Base-by-base conservation (phyloP, 768 basidiomycete genomes). In the Auricularia auricula-judae region DNA sequence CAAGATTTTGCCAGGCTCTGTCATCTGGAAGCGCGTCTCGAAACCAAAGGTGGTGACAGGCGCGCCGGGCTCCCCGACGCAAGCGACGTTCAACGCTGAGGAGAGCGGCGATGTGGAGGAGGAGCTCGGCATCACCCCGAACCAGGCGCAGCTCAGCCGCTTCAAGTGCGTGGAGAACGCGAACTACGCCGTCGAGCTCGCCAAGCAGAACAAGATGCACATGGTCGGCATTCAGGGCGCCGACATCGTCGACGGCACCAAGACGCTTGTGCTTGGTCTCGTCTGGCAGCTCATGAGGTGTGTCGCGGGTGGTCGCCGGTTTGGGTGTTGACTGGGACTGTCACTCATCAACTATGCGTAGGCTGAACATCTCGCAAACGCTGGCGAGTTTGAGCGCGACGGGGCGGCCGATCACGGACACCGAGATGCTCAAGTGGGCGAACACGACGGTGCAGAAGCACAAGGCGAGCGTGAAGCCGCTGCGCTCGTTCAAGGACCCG, bases 111-210 rank as follows among this genome's bases (percentile, higher is more conserved):
- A 89, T 65, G 89, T 82, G 65, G 89, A 89, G 72, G 62, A 64
- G 66, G 73, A 67, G 36, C 87, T 89, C 47, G 89, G 89, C 23
- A 87, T 92, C 47, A 89, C 86, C 10, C 88, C 89, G 3, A 91
- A 87, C 73, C 91, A 87, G 79, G 86, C 86, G 69, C 86, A 85
- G 51, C 80, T 99, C 21, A 95, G 95, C 47, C 82, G 93, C 63
- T 99, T 98, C 83, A 99, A 99, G 80, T 87, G 88, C 36, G 93
- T 99, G 34, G 97, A 99, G 78, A 98, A 99, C 76, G 97, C 93
- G 54, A 99, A 98, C 75, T 98, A 99, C 71, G 87, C 79, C 7
- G 88, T 98, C 53, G 97, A 98, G 56, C 86, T 99, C 16, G 95
- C 86, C 3, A 92, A 87, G 74, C 88, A 92, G 74, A 95, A 91